Conservation (phyloP, 2,329 filamentous ascomycete species). For the Sporothrix globosa region DNA sequence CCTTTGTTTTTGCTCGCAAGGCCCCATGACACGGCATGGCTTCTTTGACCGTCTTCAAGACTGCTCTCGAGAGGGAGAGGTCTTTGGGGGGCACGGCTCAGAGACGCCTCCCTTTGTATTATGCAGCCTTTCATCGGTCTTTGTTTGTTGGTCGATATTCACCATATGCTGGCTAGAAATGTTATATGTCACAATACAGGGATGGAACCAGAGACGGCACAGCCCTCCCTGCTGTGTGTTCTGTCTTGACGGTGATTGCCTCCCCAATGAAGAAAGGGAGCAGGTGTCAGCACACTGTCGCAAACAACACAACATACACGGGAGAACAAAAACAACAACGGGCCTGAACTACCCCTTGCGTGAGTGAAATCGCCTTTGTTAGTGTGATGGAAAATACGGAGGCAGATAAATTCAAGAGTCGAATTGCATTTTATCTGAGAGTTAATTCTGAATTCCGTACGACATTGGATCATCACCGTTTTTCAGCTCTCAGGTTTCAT, state of each 20-base stretch:
- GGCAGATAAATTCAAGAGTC: background rate
- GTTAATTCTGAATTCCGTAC: background rate
- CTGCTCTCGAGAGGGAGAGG: background rate
- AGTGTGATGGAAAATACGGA: slow-evolving; percentile 23
- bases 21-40: background rate
- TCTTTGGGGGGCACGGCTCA: background rate
- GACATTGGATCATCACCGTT: background rate
- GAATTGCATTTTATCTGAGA: background rate
- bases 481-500: background rate
- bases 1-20: background rate
- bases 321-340: background rate
- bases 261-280: slow-evolving; percentile 17
- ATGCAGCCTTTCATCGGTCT: too few species aligned
- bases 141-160: background rate
- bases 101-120: too few species aligned
- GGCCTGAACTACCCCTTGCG: slow-evolving; percentile 3
- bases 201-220: background rate
- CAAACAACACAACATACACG: background rate
- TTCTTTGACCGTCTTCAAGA: background rate
- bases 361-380: background rate
- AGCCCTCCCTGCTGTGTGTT: background rate
- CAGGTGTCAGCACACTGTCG: background rate
- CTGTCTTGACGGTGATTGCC: background rate
- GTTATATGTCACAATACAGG: background rate
- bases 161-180: background rate